Evolutionary conservation across 306 rosid genomes (phyloP).

Genomic region (Medicago lupulina): DNA sequence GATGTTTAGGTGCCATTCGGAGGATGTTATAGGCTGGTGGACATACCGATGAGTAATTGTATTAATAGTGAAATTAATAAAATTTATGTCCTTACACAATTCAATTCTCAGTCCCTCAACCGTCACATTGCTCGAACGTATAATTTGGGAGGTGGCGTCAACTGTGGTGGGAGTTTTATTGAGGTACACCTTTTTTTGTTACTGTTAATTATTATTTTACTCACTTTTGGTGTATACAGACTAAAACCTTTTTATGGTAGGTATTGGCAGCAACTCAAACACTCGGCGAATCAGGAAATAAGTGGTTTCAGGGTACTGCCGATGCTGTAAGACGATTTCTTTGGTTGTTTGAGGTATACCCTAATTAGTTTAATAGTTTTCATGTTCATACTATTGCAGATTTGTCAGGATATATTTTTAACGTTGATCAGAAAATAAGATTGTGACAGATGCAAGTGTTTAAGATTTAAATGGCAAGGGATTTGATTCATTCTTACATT

Average conservation of each 20-base stretch:
- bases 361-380: constrained; percentile 10
- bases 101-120: constrained; percentile 60
- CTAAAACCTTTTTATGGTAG: constrained; percentile 43
- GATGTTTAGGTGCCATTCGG: constrained; percentile 61
- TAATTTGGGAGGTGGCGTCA: constrained; percentile 48
- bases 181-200: constrained; percentile 44
- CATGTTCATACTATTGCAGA: constrained; percentile 13
- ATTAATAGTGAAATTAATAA: constrained; percentile 60
- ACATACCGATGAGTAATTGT: constrained; percentile 65
- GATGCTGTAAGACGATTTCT: constrained; percentile 64
- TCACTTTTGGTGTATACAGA: not conserved
- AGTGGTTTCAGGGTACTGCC: constrained; percentile 66
- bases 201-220: not conserved
- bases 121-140: constrained; percentile 59
- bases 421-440: constrained; percentile 22
- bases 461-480: constrained; percentile 8
- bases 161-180: constrained; percentile 55
- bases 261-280: constrained; percentile 61
- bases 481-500: constrained; percentile 24
- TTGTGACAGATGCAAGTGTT: not conserved
- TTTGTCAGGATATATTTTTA: constrained; percentile 8
- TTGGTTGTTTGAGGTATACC: constrained; percentile 61
- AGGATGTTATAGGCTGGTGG: constrained; percentile 62
- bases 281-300: constrained; percentile 57
- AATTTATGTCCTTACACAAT: constrained; percentile 62